Conservation (phyloP, 176 grass and related monocot species). For the Avena eriantha region DNA sequence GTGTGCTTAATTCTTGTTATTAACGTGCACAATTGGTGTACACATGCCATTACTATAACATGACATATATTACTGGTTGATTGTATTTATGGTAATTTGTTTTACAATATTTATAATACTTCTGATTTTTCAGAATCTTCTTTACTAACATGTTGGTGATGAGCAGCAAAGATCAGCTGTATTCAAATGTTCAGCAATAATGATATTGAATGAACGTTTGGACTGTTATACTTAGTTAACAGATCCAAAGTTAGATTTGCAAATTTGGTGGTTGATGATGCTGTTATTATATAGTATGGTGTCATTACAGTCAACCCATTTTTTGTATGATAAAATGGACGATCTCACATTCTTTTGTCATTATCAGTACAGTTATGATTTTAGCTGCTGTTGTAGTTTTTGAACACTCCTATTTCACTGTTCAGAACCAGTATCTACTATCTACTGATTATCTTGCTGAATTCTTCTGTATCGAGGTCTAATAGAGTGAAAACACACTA, state of each 20-base stretch:
- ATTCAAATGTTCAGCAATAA: neutral
- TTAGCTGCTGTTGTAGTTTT: neutral
- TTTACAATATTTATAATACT: neutral
- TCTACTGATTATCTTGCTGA: neutral
- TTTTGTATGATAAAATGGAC: neutral
- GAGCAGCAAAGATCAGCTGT: neutral
- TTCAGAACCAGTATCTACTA: neutral
- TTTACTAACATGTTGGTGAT: neutral
- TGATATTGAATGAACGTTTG: neutral
- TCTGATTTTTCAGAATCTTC: neutral
- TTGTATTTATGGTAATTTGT: neutral
- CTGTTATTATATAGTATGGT: neutral
- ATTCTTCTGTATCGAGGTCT: neutral
- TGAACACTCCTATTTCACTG: neutral
- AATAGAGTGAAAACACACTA: neutral
- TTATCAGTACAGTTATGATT: neutral
- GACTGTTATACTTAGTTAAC: neutral
- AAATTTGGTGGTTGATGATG: too few relatives aligned
- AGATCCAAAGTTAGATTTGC: neutral
- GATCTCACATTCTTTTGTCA: neutral
- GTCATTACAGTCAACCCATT: neutral
- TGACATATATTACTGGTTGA: neutral
- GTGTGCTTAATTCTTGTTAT: neutral
- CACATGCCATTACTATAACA: slow-evolving; percentile 4
- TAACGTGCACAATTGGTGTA: neutral